Conservation (phyloP, 805 yeast species). For the Wickerhamomyces xylosicus region DNA sequence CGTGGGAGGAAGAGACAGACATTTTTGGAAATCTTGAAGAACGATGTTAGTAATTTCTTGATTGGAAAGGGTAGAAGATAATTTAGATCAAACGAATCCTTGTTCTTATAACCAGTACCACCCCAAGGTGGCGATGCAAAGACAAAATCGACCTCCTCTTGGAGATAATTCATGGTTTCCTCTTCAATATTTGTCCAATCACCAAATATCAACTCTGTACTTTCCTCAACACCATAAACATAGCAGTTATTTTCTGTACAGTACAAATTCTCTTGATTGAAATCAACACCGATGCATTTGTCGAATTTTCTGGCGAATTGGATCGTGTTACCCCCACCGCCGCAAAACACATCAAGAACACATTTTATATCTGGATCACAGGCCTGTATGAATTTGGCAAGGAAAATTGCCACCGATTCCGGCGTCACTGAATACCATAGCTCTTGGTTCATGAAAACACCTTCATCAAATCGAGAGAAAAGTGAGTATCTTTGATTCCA, state of each 20-base stretch:
- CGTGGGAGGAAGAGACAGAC: conserved; percentile 57
- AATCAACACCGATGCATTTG: conserved; percentile 52
- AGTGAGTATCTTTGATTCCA: conserved; percentile 54
- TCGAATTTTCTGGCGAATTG: conserved; percentile 59
- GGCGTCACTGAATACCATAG: conserved; percentile 89
- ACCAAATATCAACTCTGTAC: conserved; percentile 36
- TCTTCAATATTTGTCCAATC: conserved; percentile 31
- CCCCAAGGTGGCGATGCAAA: conserved; percentile 91
- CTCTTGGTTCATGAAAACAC: conserved; percentile 58
- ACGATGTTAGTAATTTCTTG: conserved; percentile 31
- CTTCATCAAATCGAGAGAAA: conserved; percentile 57
- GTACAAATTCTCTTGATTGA: conserved; percentile 44
- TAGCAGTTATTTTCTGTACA: conserved; percentile 60
- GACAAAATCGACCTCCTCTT: conserved; percentile 33
- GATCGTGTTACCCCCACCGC: conserved; percentile 82
- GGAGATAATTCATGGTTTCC: conserved; percentile 1
- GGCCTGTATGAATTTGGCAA: conserved; percentile 41
- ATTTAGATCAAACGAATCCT: conserved; percentile 33
- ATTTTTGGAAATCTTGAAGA: conserved; percentile 31
- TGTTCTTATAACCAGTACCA: conserved; percentile 48
- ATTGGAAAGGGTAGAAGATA: conserved; percentile 39
- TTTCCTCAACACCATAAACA: conserved; percentile 46
- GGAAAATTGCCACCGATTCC: conserved; percentile 54
- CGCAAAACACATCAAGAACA: conserved; percentile 66
- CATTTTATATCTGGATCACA: conserved; percentile 38